Percentiles rank a stretch among this genome's conserved stretches.
These are phyloP conservation scores for Globisporangium cederbergense DNA, from an alignment of 352 stramenopile genomes.

Conservation along the genomic window DNA sequence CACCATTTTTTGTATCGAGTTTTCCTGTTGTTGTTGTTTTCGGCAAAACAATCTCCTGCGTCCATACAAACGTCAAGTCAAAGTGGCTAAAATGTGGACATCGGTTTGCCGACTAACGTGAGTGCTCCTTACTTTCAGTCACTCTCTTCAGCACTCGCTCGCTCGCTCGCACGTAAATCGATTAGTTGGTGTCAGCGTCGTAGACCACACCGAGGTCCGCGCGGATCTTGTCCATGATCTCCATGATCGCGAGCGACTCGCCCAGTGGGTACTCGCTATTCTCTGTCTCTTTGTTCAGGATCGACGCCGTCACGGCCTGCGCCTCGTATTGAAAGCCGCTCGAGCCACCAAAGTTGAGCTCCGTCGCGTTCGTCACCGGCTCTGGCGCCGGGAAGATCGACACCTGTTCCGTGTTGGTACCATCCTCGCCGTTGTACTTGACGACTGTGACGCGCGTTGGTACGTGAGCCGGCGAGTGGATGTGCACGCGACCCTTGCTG, in stretches of 20 bases:
- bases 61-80: no score
- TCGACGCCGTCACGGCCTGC: slow-evolving; percentile 53
- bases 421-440: slow-evolving; percentile 27
- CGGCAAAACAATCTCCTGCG: no score
- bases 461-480: slow-evolving; percentile 58
- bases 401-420: slow-evolving; percentile 23
- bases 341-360: slow-evolving; percentile 62
- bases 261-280: slow-evolving; percentile 49
- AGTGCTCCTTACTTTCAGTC: no score
- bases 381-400: slow-evolving; percentile 44
- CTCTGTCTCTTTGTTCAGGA: slow-evolving; percentile 47
- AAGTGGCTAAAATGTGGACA: no score
- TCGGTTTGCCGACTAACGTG: no score
- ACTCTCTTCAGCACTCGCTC: no score
- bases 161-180: neutral
- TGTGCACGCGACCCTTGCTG: slow-evolving; percentile 58
- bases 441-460: slow-evolving; percentile 44
- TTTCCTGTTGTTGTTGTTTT: no score
- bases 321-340: slow-evolving; percentile 82
- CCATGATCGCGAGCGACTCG: slow-evolving; percentile 59
- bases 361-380: slow-evolving; percentile 26
- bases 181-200: slow-evolving; percentile 28
- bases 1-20: no score
- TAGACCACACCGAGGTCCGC: slow-evolving; percentile 57
- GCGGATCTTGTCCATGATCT: slow-evolving; percentile 77